Percentiles rank a stretch among this genome's conserved stretches.
These are phyloP conservation scores for Aureobasidium sp. DNA, from an alignment of 2,329 filamentous ascomycete species.

Conservation along the genomic window DNA sequence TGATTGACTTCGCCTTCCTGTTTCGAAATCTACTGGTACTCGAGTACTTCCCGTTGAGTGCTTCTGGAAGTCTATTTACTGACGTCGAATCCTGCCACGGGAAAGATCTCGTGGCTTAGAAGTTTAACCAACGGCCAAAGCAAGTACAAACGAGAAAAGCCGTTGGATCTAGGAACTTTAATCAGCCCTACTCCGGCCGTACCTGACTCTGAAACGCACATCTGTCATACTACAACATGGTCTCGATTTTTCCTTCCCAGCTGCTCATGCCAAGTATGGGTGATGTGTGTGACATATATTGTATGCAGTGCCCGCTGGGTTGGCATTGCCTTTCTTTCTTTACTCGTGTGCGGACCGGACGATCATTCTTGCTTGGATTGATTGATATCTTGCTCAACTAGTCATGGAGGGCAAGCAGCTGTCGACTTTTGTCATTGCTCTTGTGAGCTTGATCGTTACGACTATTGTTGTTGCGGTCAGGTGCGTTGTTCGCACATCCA, in stretches of 20 bases:
- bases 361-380: neutral
- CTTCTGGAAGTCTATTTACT: neutral
- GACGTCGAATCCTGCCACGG: neutral
- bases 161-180: neutral
- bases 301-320: neutral
- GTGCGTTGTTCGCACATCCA: conserved; percentile 13
- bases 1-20: too few species aligned
- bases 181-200: neutral
- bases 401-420: conserved; percentile 13
- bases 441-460: conserved; percentile 12
- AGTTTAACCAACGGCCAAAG: neutral
- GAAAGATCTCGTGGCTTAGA: neutral
- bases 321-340: neutral
- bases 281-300: neutral
- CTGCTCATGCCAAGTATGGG: neutral
- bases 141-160: neutral
- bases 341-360: neutral
- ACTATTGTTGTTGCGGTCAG: conserved; percentile 16
- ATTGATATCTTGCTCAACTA: too few species aligned
- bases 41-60: neutral
- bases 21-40: too few species aligned
- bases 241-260: neutral
- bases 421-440: conserved; percentile 5
- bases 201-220: neutral
- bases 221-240: neutral